Evolutionary conservation across 2,329 filamentous ascomycete species (phyloP), one percentile per base, ranked within the genome.

Genomic region (Penicillium sclerotiorum): DNA sequence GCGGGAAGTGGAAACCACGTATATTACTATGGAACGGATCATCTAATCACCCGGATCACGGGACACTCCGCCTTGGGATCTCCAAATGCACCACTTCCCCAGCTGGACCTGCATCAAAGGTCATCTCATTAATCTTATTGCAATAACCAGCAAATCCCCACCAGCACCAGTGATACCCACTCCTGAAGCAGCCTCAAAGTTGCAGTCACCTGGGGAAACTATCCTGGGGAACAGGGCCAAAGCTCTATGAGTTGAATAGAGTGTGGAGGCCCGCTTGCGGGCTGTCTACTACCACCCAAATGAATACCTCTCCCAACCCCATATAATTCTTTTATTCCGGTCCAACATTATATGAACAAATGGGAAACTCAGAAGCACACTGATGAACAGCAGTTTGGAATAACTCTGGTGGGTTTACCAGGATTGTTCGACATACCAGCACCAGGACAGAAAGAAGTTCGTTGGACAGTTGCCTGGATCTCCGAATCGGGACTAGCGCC

Each of bases 401-500:
- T n/a, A n/a, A n/a, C n/a, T n/a, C n/a, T n/a, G n/a, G n/a, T n/a
- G n/a, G n/a, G n/a, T n/a, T n/a, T n/a, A n/a, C n/a, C n/a, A n/a
- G 25, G 25, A 28, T 28, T 28, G 3, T 13, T 28, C n/a, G 13
- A 28, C 25, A 28, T 28, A 13, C 25, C 25, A 28, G 25, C 22
- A 22, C 38, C 38, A 25, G 25, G 27, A 40, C 38, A 40, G n/a
- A n/a, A n/a, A 27, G 18, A 33, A 18, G 25, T 30, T 42, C 17
- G 23, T 30, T n/a, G 27, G 40, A 32, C 22, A 18, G 36, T 49
- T 52, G 49, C 41, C 47, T 30, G 25, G 44, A 41, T 49, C 60
- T 55, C 70, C 68, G 8, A 36, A 68, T 69, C 58, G 51, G 69
- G 69, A 63, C 62, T 73, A 73, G 70, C 63, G 69, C 52, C 47